Conservation (phyloP, 1,284 basidiomycete species). For the Apiotrichum gracile region DNA sequence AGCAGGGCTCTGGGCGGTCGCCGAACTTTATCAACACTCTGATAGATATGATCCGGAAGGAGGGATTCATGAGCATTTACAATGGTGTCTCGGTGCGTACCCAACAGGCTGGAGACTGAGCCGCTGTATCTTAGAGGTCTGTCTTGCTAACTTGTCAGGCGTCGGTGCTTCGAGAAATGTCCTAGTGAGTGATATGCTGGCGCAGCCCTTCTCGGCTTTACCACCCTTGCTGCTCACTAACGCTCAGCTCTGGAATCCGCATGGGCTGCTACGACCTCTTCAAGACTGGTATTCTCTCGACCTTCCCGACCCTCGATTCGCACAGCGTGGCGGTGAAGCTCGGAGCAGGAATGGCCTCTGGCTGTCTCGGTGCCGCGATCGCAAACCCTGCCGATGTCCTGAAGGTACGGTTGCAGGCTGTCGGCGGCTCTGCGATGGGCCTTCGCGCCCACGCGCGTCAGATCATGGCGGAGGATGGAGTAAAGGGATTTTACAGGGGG, state of each 20-base stretch:
- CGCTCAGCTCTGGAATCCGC: conserved; percentile 15
- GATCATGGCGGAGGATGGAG: conserved; percentile 7
- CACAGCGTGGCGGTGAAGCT: conserved; percentile 16
- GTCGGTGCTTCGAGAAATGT: conserved; percentile 13
- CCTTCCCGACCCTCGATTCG: conserved; percentile 6
- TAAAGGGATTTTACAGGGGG: conserved; percentile 13
- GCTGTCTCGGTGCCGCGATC: conserved; percentile 13
- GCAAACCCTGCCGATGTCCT: conserved; percentile 20
- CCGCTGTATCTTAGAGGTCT: too few relatives aligned
- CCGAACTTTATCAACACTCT: conserved; percentile 10
- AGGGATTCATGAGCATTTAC: conserved; percentile 13
- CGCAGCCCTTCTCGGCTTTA: not conserved
- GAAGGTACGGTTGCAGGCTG: conserved; percentile 16
- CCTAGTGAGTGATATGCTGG: conserved; percentile 3
- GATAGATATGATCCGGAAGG: conserved; percentile 8
- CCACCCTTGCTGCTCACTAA: not conserved
- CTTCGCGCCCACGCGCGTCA: conserved; percentile 3
- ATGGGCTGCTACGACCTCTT: conserved; percentile 19
- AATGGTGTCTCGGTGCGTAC: conserved; percentile 11
- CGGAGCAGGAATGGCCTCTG: conserved; percentile 11
- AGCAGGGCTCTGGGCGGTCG: conserved; percentile 8
- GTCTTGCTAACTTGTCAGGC: conserved; percentile 1
- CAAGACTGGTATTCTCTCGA: conserved; percentile 8
- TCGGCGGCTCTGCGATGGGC: conserved; percentile 6
- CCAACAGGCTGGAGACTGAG: too few relatives aligned